Percentiles rank a stretch among this genome's conserved stretches.
These are phyloP conservation scores for Chamaecyparis obtusa DNA, from an alignment of 75 land plant species.

Conservation along the genomic window DNA sequence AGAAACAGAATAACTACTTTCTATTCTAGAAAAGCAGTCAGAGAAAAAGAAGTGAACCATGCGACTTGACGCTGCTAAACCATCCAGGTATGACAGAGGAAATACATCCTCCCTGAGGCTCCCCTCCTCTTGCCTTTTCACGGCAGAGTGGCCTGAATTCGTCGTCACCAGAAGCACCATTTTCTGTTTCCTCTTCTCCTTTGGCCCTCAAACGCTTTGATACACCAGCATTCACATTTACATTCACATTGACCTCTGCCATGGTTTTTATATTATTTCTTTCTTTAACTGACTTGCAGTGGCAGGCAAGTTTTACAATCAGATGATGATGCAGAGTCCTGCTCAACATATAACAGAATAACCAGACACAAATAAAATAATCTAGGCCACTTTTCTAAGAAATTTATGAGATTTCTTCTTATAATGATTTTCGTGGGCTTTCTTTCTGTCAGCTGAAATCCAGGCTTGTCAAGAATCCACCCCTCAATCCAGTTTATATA, in stretches of 20 bases:
- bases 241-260: not conserved
- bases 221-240: not conserved
- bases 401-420: not conserved
- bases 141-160: not conserved
- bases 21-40: not conserved
- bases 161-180: not conserved
- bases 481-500: not conserved
- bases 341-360: not conserved
- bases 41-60: not conserved
- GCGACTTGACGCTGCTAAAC: slow-evolving; percentile 1
- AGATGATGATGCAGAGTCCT: not conserved
- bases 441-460: not conserved
- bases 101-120: not conserved
- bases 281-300: not conserved
- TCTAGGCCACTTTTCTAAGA: not conserved
- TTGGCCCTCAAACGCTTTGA: not conserved
- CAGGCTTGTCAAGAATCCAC: not conserved
- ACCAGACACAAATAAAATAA: not conserved
- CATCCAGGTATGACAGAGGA: slow-evolving; percentile 8
- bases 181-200: not conserved
- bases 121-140: not conserved
- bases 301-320: not conserved
- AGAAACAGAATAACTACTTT: not conserved
- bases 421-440: not conserved
- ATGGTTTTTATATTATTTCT: not conserved